Percentiles rank a stretch among this genome's conserved stretches.
Evolutionary conservation across 257 asterid species (phyloP).

Genomic region (Linderniella brevidens): DNA sequence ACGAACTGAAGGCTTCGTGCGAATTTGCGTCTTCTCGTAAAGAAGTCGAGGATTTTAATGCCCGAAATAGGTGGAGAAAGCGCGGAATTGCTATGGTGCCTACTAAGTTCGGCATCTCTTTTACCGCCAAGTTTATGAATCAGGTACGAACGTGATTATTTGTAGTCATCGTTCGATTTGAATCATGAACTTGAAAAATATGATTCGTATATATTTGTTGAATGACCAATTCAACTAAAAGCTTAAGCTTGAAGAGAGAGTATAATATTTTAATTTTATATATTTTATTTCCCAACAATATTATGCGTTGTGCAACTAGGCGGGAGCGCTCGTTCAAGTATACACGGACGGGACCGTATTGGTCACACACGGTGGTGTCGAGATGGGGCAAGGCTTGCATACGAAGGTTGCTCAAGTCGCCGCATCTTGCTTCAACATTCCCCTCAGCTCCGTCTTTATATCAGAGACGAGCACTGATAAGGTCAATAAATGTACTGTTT

Average conservation of each 20-base stretch:
- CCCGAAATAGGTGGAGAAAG: conserved; percentile 69
- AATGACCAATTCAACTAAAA: too few relatives aligned
- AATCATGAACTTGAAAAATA: too few relatives aligned
- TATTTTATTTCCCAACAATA: too few relatives aligned
- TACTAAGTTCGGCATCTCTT: conserved; percentile 88
- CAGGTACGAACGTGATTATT: conserved; percentile 31
- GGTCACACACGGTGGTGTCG: conserved; percentile 97
- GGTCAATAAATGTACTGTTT: conserved; percentile 22
- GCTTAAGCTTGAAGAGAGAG: too few relatives aligned
- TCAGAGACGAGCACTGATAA: conserved; percentile 97
- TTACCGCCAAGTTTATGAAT: conserved; percentile 79
- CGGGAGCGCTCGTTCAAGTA: conserved; percentile 95
- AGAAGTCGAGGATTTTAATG: conserved; percentile 58
- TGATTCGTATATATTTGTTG: too few relatives aligned
- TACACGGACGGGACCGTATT: conserved; percentile 96
- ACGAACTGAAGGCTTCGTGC: conserved; percentile 55
- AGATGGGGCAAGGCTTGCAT: conserved; percentile 99
- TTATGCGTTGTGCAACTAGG: conserved; percentile 29
- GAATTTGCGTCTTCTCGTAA: conserved; percentile 28
- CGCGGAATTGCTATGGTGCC: conserved; percentile 82
- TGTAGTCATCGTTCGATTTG: not conserved
- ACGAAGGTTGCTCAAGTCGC: conserved; percentile 96
- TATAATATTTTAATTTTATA: too few relatives aligned
- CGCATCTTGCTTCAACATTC: conserved; percentile 76
- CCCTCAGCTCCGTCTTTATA: conserved; percentile 77